Evolutionary conservation across 2,329 filamentous ascomycete species (phyloP), one percentile per base, ranked within the genome.

Genomic region (Neofusicoccum laricinum): DNA sequence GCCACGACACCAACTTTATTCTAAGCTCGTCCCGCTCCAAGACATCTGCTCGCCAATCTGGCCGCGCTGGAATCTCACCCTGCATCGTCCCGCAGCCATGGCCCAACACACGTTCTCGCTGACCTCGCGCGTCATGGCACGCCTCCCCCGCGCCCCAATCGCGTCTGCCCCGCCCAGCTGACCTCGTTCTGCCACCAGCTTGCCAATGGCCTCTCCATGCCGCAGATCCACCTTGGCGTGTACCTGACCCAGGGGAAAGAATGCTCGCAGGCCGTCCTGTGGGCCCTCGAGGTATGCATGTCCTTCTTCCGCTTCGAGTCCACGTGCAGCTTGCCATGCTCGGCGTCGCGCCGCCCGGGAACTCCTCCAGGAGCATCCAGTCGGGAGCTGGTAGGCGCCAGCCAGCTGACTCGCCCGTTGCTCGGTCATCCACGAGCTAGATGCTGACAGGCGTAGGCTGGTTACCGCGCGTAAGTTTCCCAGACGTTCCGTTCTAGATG

Each of bases 171-270:
- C 38, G 49, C 49, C 38, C 67, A 73, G 74, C 72, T 76, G 65
- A 50, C 41, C 38, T 25, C 32, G 8, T 14, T 10, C 34, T 50
- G 48, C 12, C 15, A 17, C 51, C 67, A 87, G 81, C 84, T 70
- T 64, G 76, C 85, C 69, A 90, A 90, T 80, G 87, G 88, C 71
- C 78, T 84, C 64, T 80, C 80, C 14, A 91, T 92, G 76, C 90
- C 90, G 14, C 85, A 85, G 69, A 86, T 92, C 68, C 90, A 92
- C 68, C 84, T 92, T 1, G 90, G 90, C 4, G 85, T 92, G 11
- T 93, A 92, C 77, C 82, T 89, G 78, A 90, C 90, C 75, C 85
- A 83, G 3, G 86, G 88, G 1, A 74, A 74, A 30, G 87, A 91
- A 71, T 87, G 86, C 17, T 80, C 78, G 10, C 74, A 80, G 30